A percentile compares a stretch with the other conserved stretches of the same genome.
Evolutionary conservation across 306 rosid species (phyloP).

Genomic region (Castanea mollissima): DNA sequence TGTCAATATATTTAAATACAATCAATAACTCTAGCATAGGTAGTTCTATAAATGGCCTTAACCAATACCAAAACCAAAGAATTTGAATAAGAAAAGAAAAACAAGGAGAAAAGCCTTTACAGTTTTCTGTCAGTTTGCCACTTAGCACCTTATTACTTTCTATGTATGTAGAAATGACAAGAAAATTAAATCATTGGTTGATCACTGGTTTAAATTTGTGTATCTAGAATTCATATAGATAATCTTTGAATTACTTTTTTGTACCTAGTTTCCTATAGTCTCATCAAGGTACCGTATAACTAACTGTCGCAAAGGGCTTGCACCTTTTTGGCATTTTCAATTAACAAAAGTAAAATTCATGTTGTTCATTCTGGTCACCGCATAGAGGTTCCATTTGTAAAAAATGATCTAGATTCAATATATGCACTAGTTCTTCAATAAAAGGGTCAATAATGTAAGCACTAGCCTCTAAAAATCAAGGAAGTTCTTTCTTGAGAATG

Average conservation of each 20-base stretch:
- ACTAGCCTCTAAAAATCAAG: not conserved
- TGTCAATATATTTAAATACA: not conserved
- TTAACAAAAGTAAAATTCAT: not conserved
- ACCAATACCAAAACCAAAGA: not conserved
- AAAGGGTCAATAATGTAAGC: not conserved
- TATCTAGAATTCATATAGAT: not conserved
- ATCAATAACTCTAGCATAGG: not conserved
- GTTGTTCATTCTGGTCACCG: not conserved
- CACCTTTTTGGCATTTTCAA: not conserved
- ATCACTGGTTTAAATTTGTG: not conserved
- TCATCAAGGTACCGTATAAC: no score
- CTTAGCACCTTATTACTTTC: not conserved
- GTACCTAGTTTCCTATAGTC: no score
- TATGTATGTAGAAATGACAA: not conserved
- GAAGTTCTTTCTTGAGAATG: not conserved
- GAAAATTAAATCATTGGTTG: not conserved
- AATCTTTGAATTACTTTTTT: not conserved
- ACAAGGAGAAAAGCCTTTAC: not conserved
- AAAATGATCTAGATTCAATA: not conserved
- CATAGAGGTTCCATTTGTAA: not conserved
- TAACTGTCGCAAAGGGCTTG: not conserved
- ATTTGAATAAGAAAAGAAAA: not conserved
- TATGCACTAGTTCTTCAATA: not conserved
- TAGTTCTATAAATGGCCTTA: not conserved
- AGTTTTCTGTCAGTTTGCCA: not conserved